These are phyloP conservation scores for Pseudogymnoascus sp. DNA, from an alignment of 2,329 filamentous ascomycete genomes.

Conservation along the genomic window DNA sequence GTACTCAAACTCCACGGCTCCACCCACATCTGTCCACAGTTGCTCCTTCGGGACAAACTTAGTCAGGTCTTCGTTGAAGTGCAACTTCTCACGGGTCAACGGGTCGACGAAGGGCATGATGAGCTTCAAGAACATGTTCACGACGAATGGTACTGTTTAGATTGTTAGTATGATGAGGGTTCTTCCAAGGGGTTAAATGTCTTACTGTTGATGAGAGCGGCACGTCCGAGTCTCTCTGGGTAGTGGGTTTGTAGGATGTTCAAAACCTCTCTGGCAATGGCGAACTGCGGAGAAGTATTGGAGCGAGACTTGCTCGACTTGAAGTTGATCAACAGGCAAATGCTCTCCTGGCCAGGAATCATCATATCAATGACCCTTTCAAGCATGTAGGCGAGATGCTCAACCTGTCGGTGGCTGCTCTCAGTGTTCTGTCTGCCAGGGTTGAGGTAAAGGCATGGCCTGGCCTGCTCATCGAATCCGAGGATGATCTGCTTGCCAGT, in stretches of 20 bases:
- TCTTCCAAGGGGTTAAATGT: conserved; percentile 13
- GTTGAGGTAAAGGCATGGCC: conserved; percentile 87
- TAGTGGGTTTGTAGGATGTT: conserved; percentile 93
- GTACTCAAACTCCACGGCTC: conserved; percentile 82
- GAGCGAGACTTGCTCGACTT: conserved; percentile 66
- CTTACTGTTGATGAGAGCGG: conserved; percentile 80
- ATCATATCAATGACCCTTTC: conserved; percentile 84
- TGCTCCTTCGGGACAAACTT: conserved; percentile 74
- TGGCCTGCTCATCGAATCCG: conserved; percentile 74
- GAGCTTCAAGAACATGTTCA: conserved; percentile 90
- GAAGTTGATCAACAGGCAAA: conserved; percentile 88
- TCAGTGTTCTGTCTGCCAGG: conserved; percentile 91
- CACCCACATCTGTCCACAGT: conserved; percentile 67
- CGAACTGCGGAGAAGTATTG: conserved; percentile 64
- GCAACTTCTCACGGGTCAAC: conserved; percentile 85
- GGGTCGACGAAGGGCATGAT: conserved; percentile 97
- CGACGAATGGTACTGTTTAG: conserved; percentile 73
- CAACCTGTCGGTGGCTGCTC: conserved; percentile 72
- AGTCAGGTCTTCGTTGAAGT: conserved; percentile 89
- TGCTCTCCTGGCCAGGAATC: conserved; percentile 75
- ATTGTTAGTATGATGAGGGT: conserved; percentile 14
- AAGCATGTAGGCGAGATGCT: conserved; percentile 94
- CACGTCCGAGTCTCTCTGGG: conserved; percentile 80
- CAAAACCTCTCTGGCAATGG: conserved; percentile 73
- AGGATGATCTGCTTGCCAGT: conserved; percentile 90